These are phyloP conservation scores for Teunomyces lycoperdinae DNA, from an alignment of 805 yeast genomes.

Conservation along the genomic window DNA sequence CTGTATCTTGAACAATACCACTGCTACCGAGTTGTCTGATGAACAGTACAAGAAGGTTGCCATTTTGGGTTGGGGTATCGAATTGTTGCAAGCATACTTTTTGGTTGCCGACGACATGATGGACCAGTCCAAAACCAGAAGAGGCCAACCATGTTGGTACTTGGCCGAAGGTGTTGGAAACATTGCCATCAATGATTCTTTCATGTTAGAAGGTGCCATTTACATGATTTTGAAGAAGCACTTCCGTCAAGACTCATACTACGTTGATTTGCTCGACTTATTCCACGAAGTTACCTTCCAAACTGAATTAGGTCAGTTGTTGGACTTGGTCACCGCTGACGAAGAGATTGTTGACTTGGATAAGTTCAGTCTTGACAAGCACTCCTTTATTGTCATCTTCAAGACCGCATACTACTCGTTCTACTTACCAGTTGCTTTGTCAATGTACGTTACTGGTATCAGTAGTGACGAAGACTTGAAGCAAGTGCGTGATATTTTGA, in stretches of 20 bases:
- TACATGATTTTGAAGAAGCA: constrained; percentile 85
- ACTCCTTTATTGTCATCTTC: constrained; percentile 91
- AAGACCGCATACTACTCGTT: constrained; percentile 97
- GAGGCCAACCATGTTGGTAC: constrained; percentile 99
- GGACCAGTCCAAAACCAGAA: constrained; percentile 94
- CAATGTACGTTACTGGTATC: constrained; percentile 90
- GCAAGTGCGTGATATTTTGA: constrained; percentile 83
- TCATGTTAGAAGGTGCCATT: constrained; percentile 94
- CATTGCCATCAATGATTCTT: constrained; percentile 95
- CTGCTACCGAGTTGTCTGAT: constrained; percentile 51
- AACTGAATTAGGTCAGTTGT: constrained; percentile 94
- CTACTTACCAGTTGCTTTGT: constrained; percentile 95
- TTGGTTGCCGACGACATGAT: constrained; percentile 98
- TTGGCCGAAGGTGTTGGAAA: constrained; percentile 74
- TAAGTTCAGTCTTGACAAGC: constrained; percentile 84
- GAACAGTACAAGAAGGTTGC: constrained; percentile 84
- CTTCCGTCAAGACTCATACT: constrained; percentile 77
- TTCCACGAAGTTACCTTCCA: constrained; percentile 97
- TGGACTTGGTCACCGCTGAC: constrained; percentile 95
- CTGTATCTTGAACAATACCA: constrained; percentile 67
- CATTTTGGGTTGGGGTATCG: constrained; percentile 92
- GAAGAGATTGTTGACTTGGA: constrained; percentile 88
- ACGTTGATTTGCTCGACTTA: constrained; percentile 85
- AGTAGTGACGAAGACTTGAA: constrained; percentile 68
- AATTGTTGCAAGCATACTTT: constrained; percentile 92